Evolutionary conservation across 2,329 filamentous ascomycete genomes (phyloP).

Genomic region (Cladophialophora chaetospira): DNA sequence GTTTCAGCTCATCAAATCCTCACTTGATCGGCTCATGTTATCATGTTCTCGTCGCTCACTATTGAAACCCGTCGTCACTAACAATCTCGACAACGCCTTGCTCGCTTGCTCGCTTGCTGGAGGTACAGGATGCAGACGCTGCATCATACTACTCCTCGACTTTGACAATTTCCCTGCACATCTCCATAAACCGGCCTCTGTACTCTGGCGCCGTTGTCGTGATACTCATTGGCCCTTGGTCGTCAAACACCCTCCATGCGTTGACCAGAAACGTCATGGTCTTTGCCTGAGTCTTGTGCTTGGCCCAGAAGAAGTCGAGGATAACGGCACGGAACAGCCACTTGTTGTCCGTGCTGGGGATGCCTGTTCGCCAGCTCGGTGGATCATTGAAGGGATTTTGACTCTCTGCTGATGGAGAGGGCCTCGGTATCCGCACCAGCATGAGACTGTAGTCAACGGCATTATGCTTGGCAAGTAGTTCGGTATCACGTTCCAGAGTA

Average conservation of each 20-base stretch:
- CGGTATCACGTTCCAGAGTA: slow-evolving; percentile 63
- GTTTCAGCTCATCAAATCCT: too few species aligned
- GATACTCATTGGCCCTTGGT: slow-evolving; percentile 72
- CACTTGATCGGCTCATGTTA: too few species aligned
- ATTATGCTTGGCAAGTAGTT: slow-evolving; percentile 62
- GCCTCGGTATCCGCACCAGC: slow-evolving; percentile 59
- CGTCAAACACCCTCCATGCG: slow-evolving; percentile 63
- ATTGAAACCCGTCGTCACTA: too few species aligned
- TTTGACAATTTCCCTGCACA: slow-evolving; percentile 53
- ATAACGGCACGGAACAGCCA: slow-evolving; percentile 69
- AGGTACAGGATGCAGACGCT: too few species aligned
- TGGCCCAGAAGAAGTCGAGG: slow-evolving; percentile 78
- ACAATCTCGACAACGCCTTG: too few species aligned
- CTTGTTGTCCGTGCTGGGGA: slow-evolving; percentile 57
- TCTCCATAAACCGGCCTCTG: slow-evolving; percentile 56
- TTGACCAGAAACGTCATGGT: slow-evolving; percentile 67
- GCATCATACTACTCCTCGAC: slow-evolving; percentile 22
- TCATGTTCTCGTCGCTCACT: too few species aligned
- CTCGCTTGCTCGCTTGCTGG: not conserved
- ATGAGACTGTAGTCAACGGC: slow-evolving; percentile 77
- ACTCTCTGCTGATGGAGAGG: slow-evolving; percentile 30
- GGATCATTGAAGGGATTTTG: slow-evolving; percentile 38
- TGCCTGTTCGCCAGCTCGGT: slow-evolving; percentile 62
- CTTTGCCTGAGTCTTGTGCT: slow-evolving; percentile 67
- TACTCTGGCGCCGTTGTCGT: slow-evolving; percentile 72